Evolutionary conservation across 257 asterid genomes (phyloP), one percentile per base, ranked within the genome.

Genomic region (Nicotiana otophora): DNA sequence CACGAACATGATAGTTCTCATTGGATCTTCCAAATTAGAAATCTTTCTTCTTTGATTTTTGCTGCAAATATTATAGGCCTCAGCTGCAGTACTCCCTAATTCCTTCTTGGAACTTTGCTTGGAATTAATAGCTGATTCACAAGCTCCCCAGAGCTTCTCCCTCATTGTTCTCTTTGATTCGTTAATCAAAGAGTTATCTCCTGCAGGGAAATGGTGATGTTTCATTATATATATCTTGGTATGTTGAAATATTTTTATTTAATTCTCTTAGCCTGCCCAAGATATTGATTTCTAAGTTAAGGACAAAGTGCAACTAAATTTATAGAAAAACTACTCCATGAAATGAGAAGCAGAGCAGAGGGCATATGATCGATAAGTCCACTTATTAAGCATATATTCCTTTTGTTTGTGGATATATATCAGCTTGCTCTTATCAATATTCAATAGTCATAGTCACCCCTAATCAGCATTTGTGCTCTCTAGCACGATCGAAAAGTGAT

Each of bases 1-100:
- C 87, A 91, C 88, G 86, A 92, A 92, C 86, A 92, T 90, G 36
- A 92, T 88, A 66, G 88, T 89, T 80, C 92, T 90, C 55, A 90
- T 87, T 80, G 97, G 92, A 83, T 92, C 93, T 87, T 92, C 94
- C 0, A 68, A 39, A n/a, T 87, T 88, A 77, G 72, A 39, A 31
- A 85, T 86, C 83, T 82, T 85, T 81, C 91, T 86, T 90, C 89
- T 90, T 58, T 87, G 74, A 14, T 34, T 14, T 10, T 79, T 33
- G 51, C 20, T 7, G 67, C 19, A 17, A 70, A 19, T 34, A 70
- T 70, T 61, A 61, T 61, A 3, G 67, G 1, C 3, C 16, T 61
- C 33, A 61, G 33, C 67, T 61, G 67, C 33, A 61, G 5, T 58
- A 58, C 3, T 64, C 70, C 42, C 84, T 6, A 76, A 76, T 64